These are phyloP conservation scores for Gaeumannomyces tritici DNA, from an alignment of 2,329 filamentous ascomycete species.

Conservation along the genomic window DNA sequence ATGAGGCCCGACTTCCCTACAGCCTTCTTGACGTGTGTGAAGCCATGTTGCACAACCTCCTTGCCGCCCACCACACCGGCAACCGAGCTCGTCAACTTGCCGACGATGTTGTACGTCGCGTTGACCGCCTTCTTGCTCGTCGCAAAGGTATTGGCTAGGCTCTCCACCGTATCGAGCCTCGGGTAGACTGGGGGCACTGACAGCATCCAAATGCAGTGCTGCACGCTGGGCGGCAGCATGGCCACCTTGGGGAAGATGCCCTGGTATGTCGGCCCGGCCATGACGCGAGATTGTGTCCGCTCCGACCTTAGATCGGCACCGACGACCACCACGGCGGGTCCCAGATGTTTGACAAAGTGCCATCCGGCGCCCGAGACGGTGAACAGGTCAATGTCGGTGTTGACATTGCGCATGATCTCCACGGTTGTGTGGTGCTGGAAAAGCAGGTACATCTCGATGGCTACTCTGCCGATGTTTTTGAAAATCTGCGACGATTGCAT, in stretches of 20 bases:
- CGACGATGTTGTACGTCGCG: slow-evolving; percentile 89
- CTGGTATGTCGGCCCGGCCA: slow-evolving; percentile 95
- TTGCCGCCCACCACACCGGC: slow-evolving; percentile 94
- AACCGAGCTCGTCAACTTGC: slow-evolving; percentile 89
- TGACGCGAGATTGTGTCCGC: slow-evolving; percentile 78
- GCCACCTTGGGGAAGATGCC: slow-evolving; percentile 94
- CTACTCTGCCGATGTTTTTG: slow-evolving; percentile 93
- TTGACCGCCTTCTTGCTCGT: slow-evolving; percentile 96
- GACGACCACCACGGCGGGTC: slow-evolving; percentile 80
- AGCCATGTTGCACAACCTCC: slow-evolving; percentile 83
- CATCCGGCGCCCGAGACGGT: slow-evolving; percentile 95
- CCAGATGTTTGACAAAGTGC: slow-evolving; percentile 97
- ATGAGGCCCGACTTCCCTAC: slow-evolving; percentile 93
- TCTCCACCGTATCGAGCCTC: slow-evolving; percentile 82
- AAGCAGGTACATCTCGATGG: slow-evolving; percentile 93
- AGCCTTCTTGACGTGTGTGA: slow-evolving; percentile 90
- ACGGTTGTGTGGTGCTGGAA: slow-evolving; percentile 98
- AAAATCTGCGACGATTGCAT: slow-evolving; percentile 98
- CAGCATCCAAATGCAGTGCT: slow-evolving; percentile 95
- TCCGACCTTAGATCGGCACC: slow-evolving; percentile 90
- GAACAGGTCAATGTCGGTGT: slow-evolving; percentile 83
- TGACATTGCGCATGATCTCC: slow-evolving; percentile 83
- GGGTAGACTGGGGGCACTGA: slow-evolving; percentile 88
- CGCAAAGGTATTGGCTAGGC: slow-evolving; percentile 80
- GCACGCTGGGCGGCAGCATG: slow-evolving; percentile 79